Evolutionary conservation across 768 basidiomycete genomes (phyloP), one percentile per base, ranked within the genome.

Genomic region (Sarcodon sp.): DNA sequence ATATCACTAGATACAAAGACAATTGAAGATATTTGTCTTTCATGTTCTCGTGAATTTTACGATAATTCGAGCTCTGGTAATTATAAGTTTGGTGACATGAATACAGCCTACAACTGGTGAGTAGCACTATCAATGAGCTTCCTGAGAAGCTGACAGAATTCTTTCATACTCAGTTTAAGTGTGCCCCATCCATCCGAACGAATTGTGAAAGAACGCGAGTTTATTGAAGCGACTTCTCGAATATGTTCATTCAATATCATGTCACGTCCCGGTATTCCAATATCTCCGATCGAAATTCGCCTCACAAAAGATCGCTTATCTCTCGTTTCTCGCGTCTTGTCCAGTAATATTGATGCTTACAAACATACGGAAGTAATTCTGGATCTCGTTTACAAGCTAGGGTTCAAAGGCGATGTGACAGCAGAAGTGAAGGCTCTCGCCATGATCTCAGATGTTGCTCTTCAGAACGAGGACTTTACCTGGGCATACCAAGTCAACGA

Each of bases 171-270:
- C 57, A 97, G 94, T 57, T 70, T 98, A 47, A 70, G 80, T 45
- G 86, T 97, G 10, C 80, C 87, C 1, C 69, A 68, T 6, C 63
- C 69, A 4, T 82, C 90, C 0, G 74, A 79, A 13, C 69, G 68
- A 0, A 70, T 93, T 47, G 54, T 63, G 11, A 69, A 67, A 50
- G 90, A 97, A 61, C 83, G 81, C 48, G 85, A 90, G 47, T 99
- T 97, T 64, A 96, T 99, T 52, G 93, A 98, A 67, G 96, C 96
- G 1, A 99, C 96, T 1, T 94, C 91, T 21, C 83, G 89, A 2
- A 80, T 99, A 9, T 79, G 83, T n/a, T 90, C 94, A 3, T 99
- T 89, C 71, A 87, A 88, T 50, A 73, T 94, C 51, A 71, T 71
- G 60, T 80, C 89, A 18, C 72, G 78, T 5, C 76, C 80, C 7